Evolutionary conservation across 2,329 filamentous ascomycete species (phyloP), one percentile per base, ranked within the genome.

Genomic region (Cucurbitaria berberidis): DNA sequence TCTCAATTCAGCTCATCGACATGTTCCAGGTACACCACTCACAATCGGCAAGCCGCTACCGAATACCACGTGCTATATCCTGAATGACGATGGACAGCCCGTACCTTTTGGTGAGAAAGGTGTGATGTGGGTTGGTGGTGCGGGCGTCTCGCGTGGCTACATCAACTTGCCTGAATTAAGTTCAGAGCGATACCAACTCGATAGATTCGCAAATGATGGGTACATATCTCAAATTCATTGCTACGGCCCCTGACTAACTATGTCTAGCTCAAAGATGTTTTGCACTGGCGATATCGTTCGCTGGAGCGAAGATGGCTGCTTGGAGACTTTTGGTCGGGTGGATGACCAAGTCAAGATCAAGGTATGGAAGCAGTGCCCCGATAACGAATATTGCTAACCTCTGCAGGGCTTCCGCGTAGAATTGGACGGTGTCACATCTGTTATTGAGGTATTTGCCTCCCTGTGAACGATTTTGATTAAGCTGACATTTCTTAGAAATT

Each of bases 291-390:
- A 87, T 59, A 76, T 86, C 19, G 83, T 81, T 16, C 75, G 77
- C 11, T 86, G 84, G 83, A 75, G 76, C 32, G 64, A 74, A 2
- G 79, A 84, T 60, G 84, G 84, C 10, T 78, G 76, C 22, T 74
- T 87, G 32, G 77, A 84, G 38, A 83, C 81, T 19, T 77, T 84
- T 29, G 84, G 84, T 3, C 79, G 84, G 30, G 77, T 77, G n/a
- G 84, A 87, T 59, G 84, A 86, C 54, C 84, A 86, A 63, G 81
- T 86, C 53, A 86, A 86, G 69, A 79, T 86, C 64, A 84, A 85
- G 59, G 70, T 70, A 52, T 39, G 48, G 27, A 5, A 18, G 15
- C 29, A 18, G 7, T 3, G 13, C 6, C n/a, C 13, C 9, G 4
- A 27, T 8, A 27, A 19, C 18, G 5, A 11, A 9, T 35, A 10